A percentile compares a stretch with the other conserved stretches of the same genome.
phyloP scores from a whole-genome alignment of 352 stramenopile genomes.

The Globisporangium ultimum region DNA sequence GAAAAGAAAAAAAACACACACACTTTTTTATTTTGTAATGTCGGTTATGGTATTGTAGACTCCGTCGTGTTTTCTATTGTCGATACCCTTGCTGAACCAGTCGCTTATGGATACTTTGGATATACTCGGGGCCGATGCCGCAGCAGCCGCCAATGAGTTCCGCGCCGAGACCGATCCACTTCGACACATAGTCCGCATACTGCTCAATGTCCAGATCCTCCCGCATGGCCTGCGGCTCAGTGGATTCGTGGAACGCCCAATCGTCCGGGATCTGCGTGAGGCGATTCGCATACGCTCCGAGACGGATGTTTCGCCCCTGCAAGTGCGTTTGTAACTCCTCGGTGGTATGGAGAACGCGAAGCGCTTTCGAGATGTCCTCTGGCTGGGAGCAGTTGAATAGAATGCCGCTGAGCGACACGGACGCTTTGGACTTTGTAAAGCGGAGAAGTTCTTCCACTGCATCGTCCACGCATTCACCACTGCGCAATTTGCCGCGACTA shows the following conservation, averaged over 20 bases:
- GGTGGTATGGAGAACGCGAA: constrained; percentile 46
- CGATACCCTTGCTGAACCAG: background rate
- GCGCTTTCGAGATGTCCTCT: constrained; percentile 77
- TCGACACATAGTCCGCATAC: constrained; percentile 71
- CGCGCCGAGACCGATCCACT: constrained; percentile 59
- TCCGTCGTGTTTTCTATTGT: background rate
- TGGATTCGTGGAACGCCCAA: constrained; percentile 74
- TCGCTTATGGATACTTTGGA: constrained; percentile 45
- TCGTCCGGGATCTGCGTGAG: constrained; percentile 74
- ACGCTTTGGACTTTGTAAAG: constrained; percentile 19
- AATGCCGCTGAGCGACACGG: constrained; percentile 47
- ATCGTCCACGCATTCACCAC: constrained; percentile 54
- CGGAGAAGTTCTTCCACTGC: constrained; percentile 36
- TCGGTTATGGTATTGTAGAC: background rate
- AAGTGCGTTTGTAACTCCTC: constrained; percentile 14
- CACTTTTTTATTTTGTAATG: background rate
- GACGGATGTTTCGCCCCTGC: constrained; percentile 16
- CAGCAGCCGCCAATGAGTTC: constrained; percentile 90
- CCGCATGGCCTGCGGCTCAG: constrained; percentile 78
- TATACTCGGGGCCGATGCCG: constrained; percentile 86
- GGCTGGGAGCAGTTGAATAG: constrained; percentile 91
- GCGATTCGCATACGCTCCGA: constrained; percentile 89
- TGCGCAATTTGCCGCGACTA: constrained; percentile 59
- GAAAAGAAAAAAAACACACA: background rate
- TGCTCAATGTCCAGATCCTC: constrained; percentile 64